Percentiles rank a stretch among this genome's conserved stretches.
Conservation (phyloP, 768 basidiomycete genomes). For the Coprinopsis marcescibilis region DNA sequence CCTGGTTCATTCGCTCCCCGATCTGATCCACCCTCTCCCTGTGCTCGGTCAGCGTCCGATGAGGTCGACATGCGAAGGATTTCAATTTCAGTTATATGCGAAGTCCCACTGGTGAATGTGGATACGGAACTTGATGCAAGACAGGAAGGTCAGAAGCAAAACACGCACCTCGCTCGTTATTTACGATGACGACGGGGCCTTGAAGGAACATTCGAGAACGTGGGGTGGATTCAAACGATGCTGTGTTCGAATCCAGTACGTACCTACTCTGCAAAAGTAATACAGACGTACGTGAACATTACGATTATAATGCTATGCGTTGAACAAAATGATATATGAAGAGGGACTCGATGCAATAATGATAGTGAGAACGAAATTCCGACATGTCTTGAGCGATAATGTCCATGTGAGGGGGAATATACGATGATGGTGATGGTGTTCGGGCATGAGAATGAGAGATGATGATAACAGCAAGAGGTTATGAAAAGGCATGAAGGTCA, state of each 20-base stretch:
- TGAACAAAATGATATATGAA: too few species aligned
- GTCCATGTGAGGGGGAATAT: too few species aligned
- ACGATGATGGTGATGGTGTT: background rate
- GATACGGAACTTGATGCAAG: background rate
- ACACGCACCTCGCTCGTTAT: too few species aligned
- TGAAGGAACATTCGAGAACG: background rate
- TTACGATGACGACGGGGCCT: background rate
- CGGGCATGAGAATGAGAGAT: background rate
- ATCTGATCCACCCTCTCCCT: background rate
- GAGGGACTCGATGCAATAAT: too few species aligned
- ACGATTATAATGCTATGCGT: too few species aligned
- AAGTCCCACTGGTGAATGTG: background rate
- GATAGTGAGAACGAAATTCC: too few species aligned
- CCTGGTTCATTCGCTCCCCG: background rate
- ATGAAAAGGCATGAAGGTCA: constrained; percentile 10
- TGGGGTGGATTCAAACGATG: too few species aligned
- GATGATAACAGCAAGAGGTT: background rate
- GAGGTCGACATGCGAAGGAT: constrained; percentile 1
- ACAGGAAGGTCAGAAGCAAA: background rate
- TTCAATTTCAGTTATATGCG: background rate
- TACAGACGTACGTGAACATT: too few species aligned
- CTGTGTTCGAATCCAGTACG: too few species aligned
- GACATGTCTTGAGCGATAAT: too few species aligned
- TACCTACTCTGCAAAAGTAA: too few species aligned
- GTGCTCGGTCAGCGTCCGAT: background rate